Evolutionary conservation across 2,329 filamentous ascomycete species (phyloP).

Genomic region (Cladosporium sp.): DNA sequence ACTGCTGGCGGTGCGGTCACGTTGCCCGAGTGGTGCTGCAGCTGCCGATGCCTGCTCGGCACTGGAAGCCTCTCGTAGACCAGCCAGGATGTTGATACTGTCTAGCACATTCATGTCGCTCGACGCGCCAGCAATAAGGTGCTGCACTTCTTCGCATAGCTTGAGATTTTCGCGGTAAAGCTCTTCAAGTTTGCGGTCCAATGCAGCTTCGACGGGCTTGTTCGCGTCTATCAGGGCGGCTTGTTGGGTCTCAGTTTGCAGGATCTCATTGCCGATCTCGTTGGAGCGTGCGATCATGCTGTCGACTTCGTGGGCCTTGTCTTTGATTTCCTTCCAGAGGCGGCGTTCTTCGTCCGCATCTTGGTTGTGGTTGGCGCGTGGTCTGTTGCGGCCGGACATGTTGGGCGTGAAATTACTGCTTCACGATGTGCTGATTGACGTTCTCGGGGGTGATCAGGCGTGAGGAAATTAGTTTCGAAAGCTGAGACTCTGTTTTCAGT

Average conservation of each 20-base stretch:
- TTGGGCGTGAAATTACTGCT: background rate
- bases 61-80: constrained; percentile 47
- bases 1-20: constrained; percentile 30
- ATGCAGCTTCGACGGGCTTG: constrained; percentile 37
- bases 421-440: no score
- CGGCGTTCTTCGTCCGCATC: constrained; percentile 54
- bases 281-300: constrained; percentile 43
- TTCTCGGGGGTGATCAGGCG: no score
- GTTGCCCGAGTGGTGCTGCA: constrained; percentile 34
- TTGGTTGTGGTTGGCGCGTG: constrained; percentile 48
- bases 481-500: background rate
- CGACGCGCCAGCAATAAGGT: constrained; percentile 47
- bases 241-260: constrained; percentile 41
- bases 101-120: constrained; percentile 46
- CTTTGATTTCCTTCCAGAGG: constrained; percentile 52
- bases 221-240: constrained; percentile 35
- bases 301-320: constrained; percentile 50
- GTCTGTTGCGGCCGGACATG: constrained; percentile 53
- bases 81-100: constrained; percentile 50
- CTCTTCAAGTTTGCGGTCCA: constrained; percentile 50
- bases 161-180: constrained; percentile 53
- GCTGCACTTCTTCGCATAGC: constrained; percentile 48
- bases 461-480: background rate
- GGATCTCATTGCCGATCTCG: constrained; percentile 40
- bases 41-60: constrained; percentile 43